Evolutionary conservation across 2,329 filamentous ascomycete species (phyloP).

Genomic region (Verticillium longisporum): DNA sequence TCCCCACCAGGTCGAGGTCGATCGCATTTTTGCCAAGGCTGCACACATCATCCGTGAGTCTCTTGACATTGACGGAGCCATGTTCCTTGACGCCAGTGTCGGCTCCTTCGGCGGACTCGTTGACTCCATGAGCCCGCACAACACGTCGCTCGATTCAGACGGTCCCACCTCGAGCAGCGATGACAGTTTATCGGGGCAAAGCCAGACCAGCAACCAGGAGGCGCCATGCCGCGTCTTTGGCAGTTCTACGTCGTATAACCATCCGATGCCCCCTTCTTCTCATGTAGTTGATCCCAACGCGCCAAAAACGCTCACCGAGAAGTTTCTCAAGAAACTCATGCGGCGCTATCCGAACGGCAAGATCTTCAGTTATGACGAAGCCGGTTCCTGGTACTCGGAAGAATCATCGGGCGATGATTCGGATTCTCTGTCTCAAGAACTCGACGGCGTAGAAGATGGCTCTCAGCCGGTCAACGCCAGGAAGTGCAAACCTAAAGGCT

Average conservation of each 20-base stretch:
- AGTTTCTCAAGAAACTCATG: slow-evolving; percentile 32
- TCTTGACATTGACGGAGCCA: slow-evolving; percentile 21
- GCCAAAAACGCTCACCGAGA: slow-evolving; percentile 24
- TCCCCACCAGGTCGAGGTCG: slow-evolving; percentile 7
- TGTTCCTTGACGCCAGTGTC: slow-evolving; percentile 15
- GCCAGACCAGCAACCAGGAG: slow-evolving; percentile 5
- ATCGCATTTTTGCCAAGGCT: slow-evolving; percentile 32
- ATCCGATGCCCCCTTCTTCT: background rate
- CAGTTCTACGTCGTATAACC: slow-evolving; percentile 13
- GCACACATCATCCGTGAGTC: slow-evolving; percentile 34
- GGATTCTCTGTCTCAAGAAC: background rate
- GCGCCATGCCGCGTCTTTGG: slow-evolving; percentile 27
- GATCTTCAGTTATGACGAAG: slow-evolving; percentile 35
- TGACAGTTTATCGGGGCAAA: slow-evolving; percentile 8
- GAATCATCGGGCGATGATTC: slow-evolving; percentile 17
- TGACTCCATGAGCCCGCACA: background rate
- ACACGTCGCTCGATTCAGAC: slow-evolving; percentile 1
- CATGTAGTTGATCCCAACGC: background rate
- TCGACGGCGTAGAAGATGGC: slow-evolving; percentile 5
- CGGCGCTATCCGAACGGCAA: slow-evolving; percentile 38
- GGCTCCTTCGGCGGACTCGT: slow-evolving; percentile 19
- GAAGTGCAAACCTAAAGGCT: background rate
- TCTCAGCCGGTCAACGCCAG: background rate
- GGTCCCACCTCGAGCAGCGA: slow-evolving; percentile 14
- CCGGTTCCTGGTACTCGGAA: slow-evolving; percentile 24